Base-by-base conservation (phyloP, 768 basidiomycete genomes). In the Steccherinum ochraceum region DNA sequence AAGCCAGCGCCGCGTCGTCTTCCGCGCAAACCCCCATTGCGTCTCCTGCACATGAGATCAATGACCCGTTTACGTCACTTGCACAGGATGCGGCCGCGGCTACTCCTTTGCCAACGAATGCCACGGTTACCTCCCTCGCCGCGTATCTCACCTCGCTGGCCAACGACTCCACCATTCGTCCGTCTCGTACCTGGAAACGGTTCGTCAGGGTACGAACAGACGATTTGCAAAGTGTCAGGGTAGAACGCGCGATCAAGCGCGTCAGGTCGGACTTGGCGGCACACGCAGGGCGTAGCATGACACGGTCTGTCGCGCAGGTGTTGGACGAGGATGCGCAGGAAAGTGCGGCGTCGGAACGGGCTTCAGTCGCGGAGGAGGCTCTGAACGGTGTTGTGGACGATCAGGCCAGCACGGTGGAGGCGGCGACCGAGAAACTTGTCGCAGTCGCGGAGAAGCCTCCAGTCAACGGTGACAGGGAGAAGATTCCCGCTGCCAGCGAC, bases 171-270 rank as follows among this genome's bases (percentile, higher is more conserved):
- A 62, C 71, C 3, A 64, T 93, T 40, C 81, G 88, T 27, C 76
- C 78, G 49, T 71, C 81, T 18, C 77, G 83, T 41, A 72, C 80
- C 1, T 95, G 92, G 92, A 87, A 85, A 61, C 80, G 85, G 13
- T 95, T 95, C 59, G 86, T 93, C 50, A 75, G 83, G 43, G 89
- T 93, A 5, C 78, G 92, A 50, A 86, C 83, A 2, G 92, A 94
- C 61, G 93, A 95, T 66, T 68, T 94, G 46, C 84, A 93, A 71
- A 92, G 89, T 58, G 84, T 84, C 4, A 81, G 91, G 41, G 83
- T 88, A 39, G 90, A 93, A 70, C 77, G 89, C 56, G 86, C 91
- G 3, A 87, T 93, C 68, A 91, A 92, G 71, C 82, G 89, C 24
- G 88, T 90, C 18, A 74, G 89, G 49, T 90, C 87, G 42, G 92